A percentile compares a stretch with the other conserved stretches of the same genome.
Conservation (phyloP, 441 rosid species). For the Mallotus repandus region DNA sequence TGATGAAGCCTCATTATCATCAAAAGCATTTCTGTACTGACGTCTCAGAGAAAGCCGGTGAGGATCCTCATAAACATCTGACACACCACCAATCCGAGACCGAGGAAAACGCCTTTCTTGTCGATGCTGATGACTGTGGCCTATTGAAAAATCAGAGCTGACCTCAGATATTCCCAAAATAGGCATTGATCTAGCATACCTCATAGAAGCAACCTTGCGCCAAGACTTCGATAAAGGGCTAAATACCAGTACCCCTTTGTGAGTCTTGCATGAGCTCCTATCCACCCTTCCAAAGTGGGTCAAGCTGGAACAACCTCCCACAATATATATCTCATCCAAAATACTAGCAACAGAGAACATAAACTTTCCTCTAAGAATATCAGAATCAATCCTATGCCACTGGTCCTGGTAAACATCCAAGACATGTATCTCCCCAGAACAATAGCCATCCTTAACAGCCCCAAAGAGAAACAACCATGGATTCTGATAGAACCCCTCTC, state of each 20-base stretch:
- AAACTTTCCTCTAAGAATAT: slow-evolving; percentile 70
- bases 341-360: slow-evolving; percentile 80
- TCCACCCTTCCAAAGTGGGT: slow-evolving; percentile 65
- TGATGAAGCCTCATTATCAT: slow-evolving; percentile 46
- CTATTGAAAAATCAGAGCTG: slow-evolving; percentile 49
- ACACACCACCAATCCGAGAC: slow-evolving; percentile 64
- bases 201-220: slow-evolving; percentile 82
- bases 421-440: slow-evolving; percentile 79
- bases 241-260: slow-evolving; percentile 74
- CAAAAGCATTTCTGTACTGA: slow-evolving; percentile 51
- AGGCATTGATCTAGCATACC: slow-evolving; percentile 82
- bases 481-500: slow-evolving; percentile 57
- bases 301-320: slow-evolving; percentile 88
- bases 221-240: slow-evolving; percentile 81
- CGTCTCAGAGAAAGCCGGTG: slow-evolving; percentile 82
- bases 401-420: slow-evolving; percentile 70
- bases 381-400: slow-evolving; percentile 79
- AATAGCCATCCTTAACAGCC: slow-evolving; percentile 71
- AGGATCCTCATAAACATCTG: slow-evolving; percentile 93
- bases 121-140: slow-evolving; percentile 55
- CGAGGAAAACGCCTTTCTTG: slow-evolving; percentile 70
- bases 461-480: slow-evolving; percentile 96
- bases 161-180: slow-evolving; percentile 77
- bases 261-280: slow-evolving; percentile 79
- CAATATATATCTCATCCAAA: slow-evolving; percentile 69